Percentiles rank a stretch among this genome's conserved stretches.
phyloP scores from a whole-genome alignment of 225 moss, liverwort and hornwort genomes.

The Neckera pumila region DNA sequence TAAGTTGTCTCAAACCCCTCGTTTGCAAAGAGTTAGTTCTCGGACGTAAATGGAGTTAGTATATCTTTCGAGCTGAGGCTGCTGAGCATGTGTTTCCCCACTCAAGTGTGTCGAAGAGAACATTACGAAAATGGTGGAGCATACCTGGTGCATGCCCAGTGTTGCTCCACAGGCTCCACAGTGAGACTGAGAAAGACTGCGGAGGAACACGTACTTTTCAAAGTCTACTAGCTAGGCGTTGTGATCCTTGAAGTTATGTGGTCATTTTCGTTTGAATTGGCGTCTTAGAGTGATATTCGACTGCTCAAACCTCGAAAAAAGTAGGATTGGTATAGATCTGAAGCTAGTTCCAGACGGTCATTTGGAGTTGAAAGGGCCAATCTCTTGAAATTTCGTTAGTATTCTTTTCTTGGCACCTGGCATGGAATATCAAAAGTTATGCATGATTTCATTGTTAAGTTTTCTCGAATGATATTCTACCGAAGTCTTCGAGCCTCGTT shows the following conservation, averaged over 20 bases:
- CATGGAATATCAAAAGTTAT: too few relatives aligned
- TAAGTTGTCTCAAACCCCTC: background rate
- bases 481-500: background rate
- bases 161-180: background rate
- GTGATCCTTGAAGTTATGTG: background rate
- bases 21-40: background rate
- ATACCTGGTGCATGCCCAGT: background rate
- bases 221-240: background rate
- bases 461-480: background rate
- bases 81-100: too few relatives aligned
- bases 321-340: background rate
- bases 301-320: background rate
- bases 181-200: background rate
- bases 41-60: background rate
- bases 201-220: background rate
- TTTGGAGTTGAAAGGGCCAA: background rate
- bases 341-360: background rate
- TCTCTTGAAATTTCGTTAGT: background rate
- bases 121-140: background rate
- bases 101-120: background rate
- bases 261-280: too few relatives aligned
- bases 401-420: background rate
- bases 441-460: background rate
- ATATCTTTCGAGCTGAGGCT: background rate
- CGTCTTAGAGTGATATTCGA: background rate